Percentiles rank a stretch among this genome's conserved stretches.
Conservation (phyloP, 257 asterid species). For the Nicotiana otophora region DNA sequence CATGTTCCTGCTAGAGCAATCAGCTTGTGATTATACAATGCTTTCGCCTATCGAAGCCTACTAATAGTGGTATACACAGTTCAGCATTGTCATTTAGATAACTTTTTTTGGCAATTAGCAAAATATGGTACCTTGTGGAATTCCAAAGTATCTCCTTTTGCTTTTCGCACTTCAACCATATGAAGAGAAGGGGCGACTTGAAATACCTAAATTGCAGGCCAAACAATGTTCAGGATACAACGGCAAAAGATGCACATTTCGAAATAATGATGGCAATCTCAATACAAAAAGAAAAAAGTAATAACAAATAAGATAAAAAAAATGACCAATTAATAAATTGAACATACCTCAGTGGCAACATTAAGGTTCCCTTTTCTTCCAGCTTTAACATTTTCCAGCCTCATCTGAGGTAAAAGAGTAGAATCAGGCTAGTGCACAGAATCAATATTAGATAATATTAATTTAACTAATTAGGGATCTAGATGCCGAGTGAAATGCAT, state of each 20-base stretch:
- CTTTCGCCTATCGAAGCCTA: no score
- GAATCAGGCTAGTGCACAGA: background rate
- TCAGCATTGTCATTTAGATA: background rate
- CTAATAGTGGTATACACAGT: background rate
- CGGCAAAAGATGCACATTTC: background rate
- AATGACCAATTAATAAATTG: background rate
- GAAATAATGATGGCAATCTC: background rate
- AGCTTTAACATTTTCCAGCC: conserved; percentile 78
- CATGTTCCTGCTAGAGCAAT: no score
- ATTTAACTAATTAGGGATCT: background rate
- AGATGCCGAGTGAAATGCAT: background rate
- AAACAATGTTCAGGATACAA: background rate
- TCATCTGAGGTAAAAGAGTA: conserved; percentile 44
- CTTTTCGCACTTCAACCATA: conserved; percentile 55
- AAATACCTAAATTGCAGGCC: conserved; percentile 39
- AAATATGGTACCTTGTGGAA: conserved; percentile 55
- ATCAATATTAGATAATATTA: background rate
- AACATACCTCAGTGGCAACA: conserved; percentile 73
- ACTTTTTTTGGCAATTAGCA: background rate
- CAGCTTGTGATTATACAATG: no score
- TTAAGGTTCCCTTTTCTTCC: conserved; percentile 94
- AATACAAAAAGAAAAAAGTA: background rate
- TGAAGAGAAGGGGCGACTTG: conserved; percentile 60
- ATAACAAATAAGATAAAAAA: background rate
- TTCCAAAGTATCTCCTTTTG: conserved; percentile 59